A percentile compares a stretch with the other conserved stretches of the same genome.
Conservation (phyloP, 768 basidiomycete species). For the Filobasidium floriforme region DNA sequence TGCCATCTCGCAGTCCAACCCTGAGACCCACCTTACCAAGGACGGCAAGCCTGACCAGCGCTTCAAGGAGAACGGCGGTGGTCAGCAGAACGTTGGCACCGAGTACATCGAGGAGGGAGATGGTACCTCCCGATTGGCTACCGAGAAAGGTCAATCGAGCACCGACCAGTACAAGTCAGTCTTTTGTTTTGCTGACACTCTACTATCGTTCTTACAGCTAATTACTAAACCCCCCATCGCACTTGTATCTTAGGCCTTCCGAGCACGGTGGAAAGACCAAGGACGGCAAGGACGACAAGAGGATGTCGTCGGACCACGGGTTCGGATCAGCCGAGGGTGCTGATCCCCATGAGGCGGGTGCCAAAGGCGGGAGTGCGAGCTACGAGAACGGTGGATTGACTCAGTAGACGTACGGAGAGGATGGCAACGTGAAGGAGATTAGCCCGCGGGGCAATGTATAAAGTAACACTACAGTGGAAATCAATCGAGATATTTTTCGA, state of each 20-base stretch:
- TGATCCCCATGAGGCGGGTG: constrained; percentile 32
- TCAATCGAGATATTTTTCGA: not conserved
- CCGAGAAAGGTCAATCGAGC: constrained; percentile 38
- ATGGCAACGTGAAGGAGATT: not conserved
- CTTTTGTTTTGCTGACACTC: not conserved
- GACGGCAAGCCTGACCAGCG: constrained; percentile 37
- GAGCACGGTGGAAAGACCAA: constrained; percentile 44
- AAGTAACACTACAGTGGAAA: not conserved
- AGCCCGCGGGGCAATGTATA: not conserved
- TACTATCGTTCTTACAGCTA: not conserved
- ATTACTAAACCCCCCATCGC: not conserved
- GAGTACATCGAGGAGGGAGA: constrained; percentile 34
- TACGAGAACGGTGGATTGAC: constrained; percentile 42
- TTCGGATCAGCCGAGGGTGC: constrained; percentile 36
- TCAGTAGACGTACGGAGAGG: constrained; percentile 21
- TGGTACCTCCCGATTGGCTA: constrained; percentile 34
- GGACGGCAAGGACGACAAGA: constrained; percentile 41
- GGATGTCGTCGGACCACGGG: constrained; percentile 42
- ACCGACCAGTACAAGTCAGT: constrained; percentile 38
- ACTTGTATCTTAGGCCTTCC: constrained; percentile 34
- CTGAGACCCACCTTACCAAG: constrained; percentile 30
- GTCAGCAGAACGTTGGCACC: constrained; percentile 27
- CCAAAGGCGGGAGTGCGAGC: constrained; percentile 36
- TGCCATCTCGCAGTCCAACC: constrained; percentile 23
- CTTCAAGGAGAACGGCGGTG: constrained; percentile 43